A percentile compares a stretch with the other conserved stretches of the same genome.
Evolutionary conservation across 306 rosid genomes (phyloP).

Genomic region (Quercus variabilis): DNA sequence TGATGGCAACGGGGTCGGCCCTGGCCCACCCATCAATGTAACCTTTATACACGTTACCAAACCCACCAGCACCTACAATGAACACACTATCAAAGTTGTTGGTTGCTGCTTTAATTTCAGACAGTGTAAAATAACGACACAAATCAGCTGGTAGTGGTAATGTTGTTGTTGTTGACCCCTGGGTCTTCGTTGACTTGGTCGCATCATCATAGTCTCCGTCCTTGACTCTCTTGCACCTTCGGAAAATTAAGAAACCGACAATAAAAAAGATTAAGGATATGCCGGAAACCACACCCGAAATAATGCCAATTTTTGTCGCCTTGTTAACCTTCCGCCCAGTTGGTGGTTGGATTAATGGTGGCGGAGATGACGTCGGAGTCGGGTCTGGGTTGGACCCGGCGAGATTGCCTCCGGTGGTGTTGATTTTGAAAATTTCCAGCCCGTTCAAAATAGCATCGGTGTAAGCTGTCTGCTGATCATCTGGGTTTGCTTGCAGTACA

Average conservation of each 20-base stretch:
- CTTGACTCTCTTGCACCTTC: background rate
- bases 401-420: constrained; percentile 4
- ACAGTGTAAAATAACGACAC: constrained; percentile 32
- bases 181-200: background rate
- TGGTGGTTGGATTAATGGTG: background rate
- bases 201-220: background rate
- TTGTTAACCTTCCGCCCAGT: background rate
- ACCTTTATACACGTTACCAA: constrained; percentile 50
- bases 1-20: background rate
- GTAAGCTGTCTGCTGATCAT: background rate
- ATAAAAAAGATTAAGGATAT: background rate
- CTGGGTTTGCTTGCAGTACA: constrained; percentile 19
- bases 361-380: background rate
- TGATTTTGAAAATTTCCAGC: constrained; percentile 48
- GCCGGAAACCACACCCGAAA: background rate
- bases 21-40: constrained; percentile 14
- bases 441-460: constrained; percentile 42
- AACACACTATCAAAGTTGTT: constrained; percentile 33
- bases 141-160: constrained; percentile 14
- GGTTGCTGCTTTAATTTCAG: constrained; percentile 27
- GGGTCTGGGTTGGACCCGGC: constrained; percentile 43
- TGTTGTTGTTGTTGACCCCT: background rate
- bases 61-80: constrained; percentile 48
- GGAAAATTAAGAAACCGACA: background rate
- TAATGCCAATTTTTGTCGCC: background rate